Evolutionary conservation across 768 basidiomycete genomes (phyloP), one percentile per base, ranked within the genome.

Genomic region (Lactarius indigo): DNA sequence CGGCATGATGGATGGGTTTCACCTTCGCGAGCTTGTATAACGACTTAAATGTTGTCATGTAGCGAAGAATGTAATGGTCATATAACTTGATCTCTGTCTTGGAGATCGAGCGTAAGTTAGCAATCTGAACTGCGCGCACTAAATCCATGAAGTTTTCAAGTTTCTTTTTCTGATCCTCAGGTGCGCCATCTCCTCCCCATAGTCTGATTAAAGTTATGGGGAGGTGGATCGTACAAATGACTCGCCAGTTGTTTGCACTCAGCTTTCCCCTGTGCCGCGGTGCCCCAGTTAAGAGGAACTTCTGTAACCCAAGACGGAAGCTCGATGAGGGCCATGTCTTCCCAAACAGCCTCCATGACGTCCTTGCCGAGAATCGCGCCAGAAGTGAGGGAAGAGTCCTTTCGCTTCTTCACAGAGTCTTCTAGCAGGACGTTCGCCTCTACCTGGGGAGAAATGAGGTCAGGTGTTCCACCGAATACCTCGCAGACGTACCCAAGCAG

Each of bases 171-270:
- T 39, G 2, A 1, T 68, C 33, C 15, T 61, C 61, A 0, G 73
- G 71, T 1, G 69, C 69, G 5, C 61, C 54, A 23, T 71, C 64
- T 20, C 57, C n/a, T 0, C 73, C 72, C 79, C 79, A 81, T 0
- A 79, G 66, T 9, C 76, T 72, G 15, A 78, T 73, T 3, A 81
- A 69, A 3, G 78, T 78, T 41, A 80, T 73, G 0, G 73, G 70
- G 0, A 80, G 61, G 62, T 78, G 74, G 26, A 81, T 71, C 0
- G 73, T 73, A 63, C 75, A 76, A 3, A 75, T 66, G 1, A 72
- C 72, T 2, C 75, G 57, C 76, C 77, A 80, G 35, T 81, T 75
- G 50, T 79, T 74, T 0, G 79, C 78, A 47, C 70, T 77, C 2
- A 80, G 72, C 56, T 77, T 77, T 0, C 78, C 77, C 4, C 72